These are phyloP conservation scores for Camelina laxa DNA, from an alignment of 345 rosid genomes.

Conservation along the genomic window DNA sequence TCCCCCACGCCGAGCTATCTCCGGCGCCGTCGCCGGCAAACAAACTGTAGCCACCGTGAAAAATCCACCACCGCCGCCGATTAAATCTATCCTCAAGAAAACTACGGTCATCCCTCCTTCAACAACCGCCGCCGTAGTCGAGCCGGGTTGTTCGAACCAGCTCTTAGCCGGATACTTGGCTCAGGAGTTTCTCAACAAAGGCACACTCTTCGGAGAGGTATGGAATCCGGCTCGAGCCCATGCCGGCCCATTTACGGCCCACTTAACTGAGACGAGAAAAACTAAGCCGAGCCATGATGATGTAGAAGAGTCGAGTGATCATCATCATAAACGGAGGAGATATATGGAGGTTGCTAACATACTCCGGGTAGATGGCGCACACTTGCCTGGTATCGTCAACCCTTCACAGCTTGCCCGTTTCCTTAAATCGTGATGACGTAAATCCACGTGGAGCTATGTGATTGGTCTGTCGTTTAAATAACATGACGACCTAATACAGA, in stretches of 20 bases:
- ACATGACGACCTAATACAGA: constrained; percentile 18
- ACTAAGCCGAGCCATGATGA: constrained; percentile 42
- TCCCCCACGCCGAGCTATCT: constrained; percentile 70
- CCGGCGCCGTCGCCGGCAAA: constrained; percentile 38
- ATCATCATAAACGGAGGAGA: constrained; percentile 45
- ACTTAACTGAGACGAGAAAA: constrained; percentile 29
- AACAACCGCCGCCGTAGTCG: constrained; percentile 23
- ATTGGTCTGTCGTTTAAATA: constrained; percentile 39
- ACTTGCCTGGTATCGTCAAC: constrained; percentile 75
- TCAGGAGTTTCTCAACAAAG: constrained; percentile 76
- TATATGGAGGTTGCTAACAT: constrained; percentile 74
- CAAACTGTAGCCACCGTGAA: constrained; percentile 26
- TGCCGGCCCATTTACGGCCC: constrained; percentile 25
- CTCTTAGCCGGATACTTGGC: constrained; percentile 84
- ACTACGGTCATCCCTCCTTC: neutral
- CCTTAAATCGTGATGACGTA: constrained; percentile 53
- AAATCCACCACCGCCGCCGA: constrained; percentile 34
- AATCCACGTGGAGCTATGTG: constrained; percentile 43
- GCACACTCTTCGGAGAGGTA: constrained; percentile 75
- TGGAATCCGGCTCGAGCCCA: constrained; percentile 52
- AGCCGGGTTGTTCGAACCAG: constrained; percentile 50
- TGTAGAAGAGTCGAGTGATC: constrained; percentile 41
- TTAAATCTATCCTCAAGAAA: constrained; percentile 50
- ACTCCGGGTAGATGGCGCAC: constrained; percentile 71
- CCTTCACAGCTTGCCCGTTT: constrained; percentile 80